Base-by-base conservation (phyloP, 169 alveolate genomes). In the Theileria orientalis region DNA sequence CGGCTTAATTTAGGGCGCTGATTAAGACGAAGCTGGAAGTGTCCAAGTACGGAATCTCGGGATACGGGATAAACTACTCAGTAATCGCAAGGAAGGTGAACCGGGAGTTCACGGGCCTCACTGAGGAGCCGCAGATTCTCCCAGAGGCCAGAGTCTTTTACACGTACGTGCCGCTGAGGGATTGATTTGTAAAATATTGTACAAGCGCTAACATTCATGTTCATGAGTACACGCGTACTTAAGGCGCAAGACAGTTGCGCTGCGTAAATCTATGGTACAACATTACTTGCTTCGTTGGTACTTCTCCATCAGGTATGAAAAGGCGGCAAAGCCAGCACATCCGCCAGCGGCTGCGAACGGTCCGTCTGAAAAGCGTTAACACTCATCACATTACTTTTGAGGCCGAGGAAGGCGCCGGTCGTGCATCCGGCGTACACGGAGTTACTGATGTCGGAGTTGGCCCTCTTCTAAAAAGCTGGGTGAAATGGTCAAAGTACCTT, bases 341-440 rank as follows among this genome's bases (percentile, higher is more conserved):
- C 88, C 83, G 35, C 93, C 91, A 0, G 70, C 83, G 14, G 85
- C 76, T 46, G 85, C 76, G 16, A 84, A 64, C 42, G 90, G 85
- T 0, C 88, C 88, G 40, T 49, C 86, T 77, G 37, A 32, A 41
- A 40, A 21, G 21, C n/a, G 35, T 46, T n/a, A 33, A 5, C 3
- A 27, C 1, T 2, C 11, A 21, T 21, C 3, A 64, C 70, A 69
- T 82, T 76, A 82, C 94, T 88, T 69, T 67, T 83, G 47, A 74
- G 66, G 5, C 88, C 84, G 46, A 90, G 79, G 21, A 74, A 29
- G 61, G 93, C 94, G 21, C 94, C 94, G 3, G 94, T 76, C 16
- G 90, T 35, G 57, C 94, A 90, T 8, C 94, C 94, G 19, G 93
- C 91, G 57, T 90, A 90, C 54, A 90, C 29, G 42, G 93, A 83